Evolutionary conservation across 2,329 filamentous ascomycete genomes (phyloP).

Genomic region (Aspergillus novofumigatus): DNA sequence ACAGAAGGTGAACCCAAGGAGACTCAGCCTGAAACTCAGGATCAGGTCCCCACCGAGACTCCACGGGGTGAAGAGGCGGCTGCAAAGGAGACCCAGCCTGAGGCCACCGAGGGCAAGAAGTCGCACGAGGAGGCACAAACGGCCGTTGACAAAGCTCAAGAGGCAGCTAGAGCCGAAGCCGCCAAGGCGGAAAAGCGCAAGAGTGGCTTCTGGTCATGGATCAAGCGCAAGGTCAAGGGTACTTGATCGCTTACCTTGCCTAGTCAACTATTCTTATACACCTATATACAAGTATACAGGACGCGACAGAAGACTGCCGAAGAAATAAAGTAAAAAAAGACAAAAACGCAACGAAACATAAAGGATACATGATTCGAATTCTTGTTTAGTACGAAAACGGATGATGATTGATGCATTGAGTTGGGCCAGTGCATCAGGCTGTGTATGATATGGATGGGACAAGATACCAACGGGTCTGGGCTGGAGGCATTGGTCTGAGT

Average conservation of each 20-base stretch:
- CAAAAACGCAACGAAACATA: background rate
- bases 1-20: background rate
- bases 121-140: conserved; percentile 18
- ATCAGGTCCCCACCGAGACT: conserved; percentile 4
- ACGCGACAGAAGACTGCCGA: background rate
- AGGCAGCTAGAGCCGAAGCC: conserved; percentile 8
- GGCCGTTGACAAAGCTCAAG: conserved; percentile 8
- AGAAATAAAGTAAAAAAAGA: conserved; percentile 1
- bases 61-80: background rate
- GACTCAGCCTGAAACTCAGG: conserved; percentile 5
- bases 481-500: background rate
- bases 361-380: background rate
- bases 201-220: conserved; percentile 24
- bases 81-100: background rate
- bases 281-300: conserved; percentile 2
- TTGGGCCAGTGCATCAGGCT: background rate
- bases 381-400: background rate
- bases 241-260: background rate
- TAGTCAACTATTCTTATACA: background rate
- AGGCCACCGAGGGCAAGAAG: conserved; percentile 13
- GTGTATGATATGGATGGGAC: background rate
- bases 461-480: conserved; percentile 1
- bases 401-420: background rate
- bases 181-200: conserved; percentile 21
- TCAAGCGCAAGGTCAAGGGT: conserved; percentile 29